Conservation (phyloP, 106 monocot species). For the Amphibolis antarctica region DNA sequence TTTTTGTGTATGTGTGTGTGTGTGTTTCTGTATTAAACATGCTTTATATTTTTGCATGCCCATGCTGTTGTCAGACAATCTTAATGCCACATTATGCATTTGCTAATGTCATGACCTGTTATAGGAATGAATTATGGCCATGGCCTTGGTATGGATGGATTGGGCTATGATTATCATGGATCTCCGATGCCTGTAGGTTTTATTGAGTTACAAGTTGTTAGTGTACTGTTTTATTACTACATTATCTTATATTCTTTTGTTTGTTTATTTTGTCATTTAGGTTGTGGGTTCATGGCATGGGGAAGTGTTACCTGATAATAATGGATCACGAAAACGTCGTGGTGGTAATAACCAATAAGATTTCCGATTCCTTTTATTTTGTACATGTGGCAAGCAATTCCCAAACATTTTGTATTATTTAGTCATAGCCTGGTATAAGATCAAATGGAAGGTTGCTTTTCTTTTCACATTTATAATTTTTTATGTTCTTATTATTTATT, state of each 20-base stretch:
- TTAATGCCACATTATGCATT: no score
- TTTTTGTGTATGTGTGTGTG: background rate
- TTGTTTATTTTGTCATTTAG: background rate
- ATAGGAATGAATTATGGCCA: slow-evolving; percentile 41
- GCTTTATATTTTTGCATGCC: no score
- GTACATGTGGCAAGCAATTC: no score
- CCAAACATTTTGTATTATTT: no score
- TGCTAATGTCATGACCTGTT: background rate
- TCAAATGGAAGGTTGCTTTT: no score
- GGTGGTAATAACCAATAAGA: slow-evolving; percentile 45
- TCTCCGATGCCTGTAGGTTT: slow-evolving; percentile 49
- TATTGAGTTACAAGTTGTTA: background rate
- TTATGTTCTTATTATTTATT: no score
- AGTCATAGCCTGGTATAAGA: no score
- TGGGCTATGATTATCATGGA: slow-evolving; percentile 45
- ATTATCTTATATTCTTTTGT: background rate
- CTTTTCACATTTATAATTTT: no score
- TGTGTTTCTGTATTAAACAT: no score
- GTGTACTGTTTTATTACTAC: background rate
- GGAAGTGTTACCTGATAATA: slow-evolving; percentile 33
- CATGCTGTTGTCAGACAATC: no score
- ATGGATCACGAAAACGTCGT: slow-evolving; percentile 51
- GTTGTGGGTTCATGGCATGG: slow-evolving; percentile 33
- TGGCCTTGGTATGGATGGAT: slow-evolving; percentile 29
- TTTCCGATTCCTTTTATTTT: no score